Base-by-base conservation (phyloP, 2,329 filamentous ascomycete genomes). In the Lizonia empirigonia region DNA sequence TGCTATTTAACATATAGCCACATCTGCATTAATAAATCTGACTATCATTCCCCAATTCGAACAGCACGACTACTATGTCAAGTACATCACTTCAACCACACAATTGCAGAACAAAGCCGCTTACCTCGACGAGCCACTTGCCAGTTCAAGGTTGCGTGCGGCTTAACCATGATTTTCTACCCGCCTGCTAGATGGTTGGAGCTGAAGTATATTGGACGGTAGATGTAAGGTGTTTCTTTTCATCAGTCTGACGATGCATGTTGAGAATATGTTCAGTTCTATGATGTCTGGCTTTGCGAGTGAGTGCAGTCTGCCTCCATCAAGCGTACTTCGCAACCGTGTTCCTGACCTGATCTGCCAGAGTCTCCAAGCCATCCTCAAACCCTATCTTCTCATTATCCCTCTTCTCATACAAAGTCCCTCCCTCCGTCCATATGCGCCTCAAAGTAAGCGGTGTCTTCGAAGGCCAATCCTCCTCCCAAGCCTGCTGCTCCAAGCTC, bases 341-440 rank as follows among this genome's bases (percentile, higher is more conserved):
- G 52, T 65, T 69, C 41, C 50, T 63, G 3, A 84, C 76, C 26
- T 78, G 74, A 42, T 76, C 74, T 47, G 76, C 69, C 55, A 90
- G 64, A 0, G 77, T 79, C 50, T 87, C 82, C 42, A 42, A 81
- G 68, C 20, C 7, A 77, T 78, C 4, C 77, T 77, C 46, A 7
- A 59, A 49, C 6, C 64, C 71, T 41, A 90, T 78, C 1, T 78
- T 60, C 22, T 77, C 79, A 61, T 91, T 90, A 65, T 89, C 87
- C 46, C 85, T 82, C 70, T 82, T 81, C 1, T 84, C 80, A 65
- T 91, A 90, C 36, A 90, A 68, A 0, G 88, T 91, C 1, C 85
- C 85, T 0, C 88, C 88, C 62, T 88, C 83, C 0, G 82, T 82
- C 88, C 88, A 91, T 41, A 91, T 91, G 15, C 88, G 76, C 36